Evolutionary conservation across 345 rosid species (phyloP).

Genomic region (Citrus sp.): DNA sequence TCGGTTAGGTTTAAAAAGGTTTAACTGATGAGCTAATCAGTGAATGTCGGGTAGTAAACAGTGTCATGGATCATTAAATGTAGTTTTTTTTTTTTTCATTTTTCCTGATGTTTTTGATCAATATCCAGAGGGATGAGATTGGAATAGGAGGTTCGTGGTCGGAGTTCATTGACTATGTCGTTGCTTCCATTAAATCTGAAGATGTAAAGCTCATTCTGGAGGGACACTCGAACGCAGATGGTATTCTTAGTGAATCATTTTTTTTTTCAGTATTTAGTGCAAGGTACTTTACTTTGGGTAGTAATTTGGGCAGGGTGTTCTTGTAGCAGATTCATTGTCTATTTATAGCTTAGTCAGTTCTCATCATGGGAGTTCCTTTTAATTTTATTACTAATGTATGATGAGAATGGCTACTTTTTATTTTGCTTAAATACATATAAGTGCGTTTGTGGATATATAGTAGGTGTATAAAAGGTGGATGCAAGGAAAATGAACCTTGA

Average conservation of each 20-base stretch:
- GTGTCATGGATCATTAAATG: neutral
- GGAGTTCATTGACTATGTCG: slow-evolving; percentile 68
- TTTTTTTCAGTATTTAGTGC: neutral
- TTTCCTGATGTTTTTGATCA: neutral
- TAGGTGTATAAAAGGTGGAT: neutral
- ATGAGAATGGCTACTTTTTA: neutral
- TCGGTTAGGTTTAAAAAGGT: neutral
- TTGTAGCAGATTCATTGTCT: neutral
- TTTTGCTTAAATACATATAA: neutral
- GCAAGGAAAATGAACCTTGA: neutral
- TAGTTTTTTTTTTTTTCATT: too few species aligned
- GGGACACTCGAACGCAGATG: slow-evolving; percentile 31
- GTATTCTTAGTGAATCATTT: slow-evolving; percentile 19
- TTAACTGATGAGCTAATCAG: neutral
- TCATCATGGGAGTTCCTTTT: neutral
- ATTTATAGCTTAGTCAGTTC: neutral
- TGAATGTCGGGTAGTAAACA: neutral
- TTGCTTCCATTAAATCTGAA: slow-evolving; percentile 63
- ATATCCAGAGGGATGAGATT: slow-evolving; percentile 67
- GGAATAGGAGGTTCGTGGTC: slow-evolving; percentile 90
- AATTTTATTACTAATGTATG: neutral
- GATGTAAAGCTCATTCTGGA: slow-evolving; percentile 71
- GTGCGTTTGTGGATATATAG: neutral
- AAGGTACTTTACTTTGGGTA: neutral
- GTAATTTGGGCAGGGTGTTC: neutral